phyloP scores from a whole-genome alignment of 2,329 filamentous ascomycete species.

The Diplodia seriata region DNA sequence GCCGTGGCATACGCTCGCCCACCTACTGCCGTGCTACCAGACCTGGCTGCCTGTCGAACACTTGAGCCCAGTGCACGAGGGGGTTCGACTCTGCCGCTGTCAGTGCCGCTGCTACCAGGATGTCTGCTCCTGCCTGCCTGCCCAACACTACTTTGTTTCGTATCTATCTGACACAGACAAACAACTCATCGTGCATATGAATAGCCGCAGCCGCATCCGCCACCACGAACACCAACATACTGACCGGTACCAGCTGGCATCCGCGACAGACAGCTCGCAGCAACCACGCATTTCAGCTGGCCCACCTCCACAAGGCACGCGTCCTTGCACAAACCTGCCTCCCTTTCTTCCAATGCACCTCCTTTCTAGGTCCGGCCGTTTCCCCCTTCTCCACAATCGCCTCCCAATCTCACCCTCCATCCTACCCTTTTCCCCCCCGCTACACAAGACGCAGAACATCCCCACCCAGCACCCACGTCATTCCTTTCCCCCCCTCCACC shows the following conservation, averaged over 20 bases:
- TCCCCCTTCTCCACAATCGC: background rate
- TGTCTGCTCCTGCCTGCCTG: constrained; percentile 1
- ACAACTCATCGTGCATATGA: constrained; percentile 26
- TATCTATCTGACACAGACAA: constrained; percentile 27
- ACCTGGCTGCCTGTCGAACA: constrained; percentile 4
- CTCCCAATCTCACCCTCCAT: background rate
- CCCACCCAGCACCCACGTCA: background rate
- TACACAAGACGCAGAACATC: background rate
- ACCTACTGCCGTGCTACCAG: constrained; percentile 14
- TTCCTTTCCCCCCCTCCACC: too few species aligned
- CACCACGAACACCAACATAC: constrained; percentile 5
- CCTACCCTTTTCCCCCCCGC: background rate
- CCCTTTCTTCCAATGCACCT: background rate
- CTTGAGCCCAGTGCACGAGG: constrained; percentile 9
- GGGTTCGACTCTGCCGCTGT: background rate
- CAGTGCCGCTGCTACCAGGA: background rate
- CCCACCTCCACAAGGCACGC: constrained; percentile 7
- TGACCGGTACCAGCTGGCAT: constrained; percentile 11
- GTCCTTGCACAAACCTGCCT: constrained; percentile 1
- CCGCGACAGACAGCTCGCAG: background rate
- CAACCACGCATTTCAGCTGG: background rate
- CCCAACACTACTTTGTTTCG: constrained; percentile 9
- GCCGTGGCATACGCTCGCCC: background rate
- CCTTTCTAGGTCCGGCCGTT: background rate
- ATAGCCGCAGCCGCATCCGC: constrained; percentile 10